Conservation (phyloP, 2,329 filamentous ascomycete genomes). For the Ophiostoma populinum region DNA sequence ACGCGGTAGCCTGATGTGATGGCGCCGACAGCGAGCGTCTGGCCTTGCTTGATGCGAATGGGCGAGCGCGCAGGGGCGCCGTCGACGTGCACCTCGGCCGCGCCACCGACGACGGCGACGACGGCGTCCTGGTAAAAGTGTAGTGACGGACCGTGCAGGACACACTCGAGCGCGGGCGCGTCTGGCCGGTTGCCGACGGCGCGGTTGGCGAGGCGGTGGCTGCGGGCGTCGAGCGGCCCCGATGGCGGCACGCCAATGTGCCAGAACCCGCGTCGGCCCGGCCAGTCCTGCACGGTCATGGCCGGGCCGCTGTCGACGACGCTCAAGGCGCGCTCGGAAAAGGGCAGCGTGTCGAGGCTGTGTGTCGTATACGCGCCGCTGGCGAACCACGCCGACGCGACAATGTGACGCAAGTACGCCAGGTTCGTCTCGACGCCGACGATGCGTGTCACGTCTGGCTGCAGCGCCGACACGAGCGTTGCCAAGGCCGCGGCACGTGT, state of each 20-base stretch:
- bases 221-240: slow-evolving; percentile 44
- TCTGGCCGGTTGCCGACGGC: slow-evolving; percentile 37
- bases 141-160: slow-evolving; percentile 40
- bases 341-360: slow-evolving; percentile 33
- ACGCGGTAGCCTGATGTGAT: slow-evolving; percentile 24
- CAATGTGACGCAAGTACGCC: slow-evolving; percentile 33
- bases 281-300: slow-evolving; percentile 24
- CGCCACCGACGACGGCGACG: slow-evolving; percentile 38
- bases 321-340: slow-evolving; percentile 32
- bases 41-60: no score
- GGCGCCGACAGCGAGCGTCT: neutral
- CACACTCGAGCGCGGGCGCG: slow-evolving; percentile 41
- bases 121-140: slow-evolving; percentile 35
- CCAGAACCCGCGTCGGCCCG: slow-evolving; percentile 36
- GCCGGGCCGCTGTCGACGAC: slow-evolving; percentile 9
- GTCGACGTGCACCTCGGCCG: slow-evolving; percentile 33
- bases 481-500: slow-evolving; percentile 22
- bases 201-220: slow-evolving; percentile 39
- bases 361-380: slow-evolving; percentile 37
- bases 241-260: slow-evolving; percentile 36
- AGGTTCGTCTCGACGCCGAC: slow-evolving; percentile 38
- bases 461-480: slow-evolving; percentile 19
- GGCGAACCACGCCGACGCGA: slow-evolving; percentile 26
- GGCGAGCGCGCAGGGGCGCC: no score
- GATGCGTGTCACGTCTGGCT: slow-evolving; percentile 2